A percentile compares a stretch with the other conserved stretches of the same genome.
These are phyloP conservation scores for Xylariaceae sp. DNA, from an alignment of 2,329 filamentous ascomycete species.

Conservation along the genomic window DNA sequence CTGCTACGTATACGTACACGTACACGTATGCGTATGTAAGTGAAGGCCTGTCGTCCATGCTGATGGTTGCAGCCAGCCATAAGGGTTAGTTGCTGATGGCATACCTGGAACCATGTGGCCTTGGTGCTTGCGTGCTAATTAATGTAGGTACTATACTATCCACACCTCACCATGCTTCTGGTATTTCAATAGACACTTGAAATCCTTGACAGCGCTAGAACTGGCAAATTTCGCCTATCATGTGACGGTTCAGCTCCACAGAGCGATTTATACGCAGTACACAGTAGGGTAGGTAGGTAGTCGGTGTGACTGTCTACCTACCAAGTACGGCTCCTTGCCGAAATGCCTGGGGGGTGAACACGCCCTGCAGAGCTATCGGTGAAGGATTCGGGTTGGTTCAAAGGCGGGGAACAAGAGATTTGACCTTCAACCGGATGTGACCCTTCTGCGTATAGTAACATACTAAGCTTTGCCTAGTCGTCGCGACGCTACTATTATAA, in stretches of 20 bases:
- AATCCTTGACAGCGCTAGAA: neutral
- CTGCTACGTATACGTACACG: no score
- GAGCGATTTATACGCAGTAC: conserved; percentile 8
- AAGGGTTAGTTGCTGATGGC: neutral
- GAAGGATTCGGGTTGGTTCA: conserved; percentile 9
- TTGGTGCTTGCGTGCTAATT: neutral
- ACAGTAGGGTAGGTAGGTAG: no score
- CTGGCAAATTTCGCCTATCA: conserved; percentile 10
- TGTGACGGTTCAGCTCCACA: conserved; percentile 20
- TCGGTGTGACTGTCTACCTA: conserved; percentile 23
- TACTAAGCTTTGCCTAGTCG: conserved; percentile 17
- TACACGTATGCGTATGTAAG: no score
- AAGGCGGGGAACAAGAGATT: conserved; percentile 23
- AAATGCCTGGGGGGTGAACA: conserved; percentile 18
- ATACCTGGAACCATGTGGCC: neutral
- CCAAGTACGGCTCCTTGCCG: conserved; percentile 19
- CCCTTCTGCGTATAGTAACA: conserved; percentile 18
- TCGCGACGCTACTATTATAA: conserved; percentile 11
- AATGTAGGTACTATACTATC: neutral
- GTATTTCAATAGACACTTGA: no score
- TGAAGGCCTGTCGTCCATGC: neutral
- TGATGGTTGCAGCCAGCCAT: no score
- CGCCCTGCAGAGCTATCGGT: conserved; percentile 20
- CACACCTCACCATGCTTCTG: neutral
- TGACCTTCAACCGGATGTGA: conserved; percentile 25